phyloP scores from a whole-genome alignment of 2,329 filamentous ascomycete species.

The Colletotrichum sidae region DNA sequence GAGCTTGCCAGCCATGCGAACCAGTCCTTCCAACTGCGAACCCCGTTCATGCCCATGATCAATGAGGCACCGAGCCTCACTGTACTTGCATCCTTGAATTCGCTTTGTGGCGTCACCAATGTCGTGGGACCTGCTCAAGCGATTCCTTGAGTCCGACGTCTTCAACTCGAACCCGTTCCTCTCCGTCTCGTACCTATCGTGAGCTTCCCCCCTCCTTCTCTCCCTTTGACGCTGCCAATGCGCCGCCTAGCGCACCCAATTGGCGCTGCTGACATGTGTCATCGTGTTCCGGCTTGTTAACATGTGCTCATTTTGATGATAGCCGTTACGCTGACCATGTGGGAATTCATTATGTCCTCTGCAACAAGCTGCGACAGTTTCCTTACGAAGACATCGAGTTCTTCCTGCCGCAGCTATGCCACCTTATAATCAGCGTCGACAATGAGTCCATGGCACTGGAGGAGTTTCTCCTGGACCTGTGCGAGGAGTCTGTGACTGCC shows the following conservation, averaged over 20 bases:
- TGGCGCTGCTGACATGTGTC: constrained; percentile 1
- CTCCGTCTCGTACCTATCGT: constrained; percentile 90
- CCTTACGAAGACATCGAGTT: constrained; percentile 93
- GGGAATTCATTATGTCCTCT: constrained; percentile 89
- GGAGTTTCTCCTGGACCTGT: constrained; percentile 87
- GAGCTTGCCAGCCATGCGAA: constrained; percentile 42
- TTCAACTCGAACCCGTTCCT: constrained; percentile 93
- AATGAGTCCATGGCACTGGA: constrained; percentile 93
- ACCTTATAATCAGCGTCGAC: constrained; percentile 87
- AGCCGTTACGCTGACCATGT: constrained; percentile 92
- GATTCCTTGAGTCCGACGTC: constrained; percentile 93
- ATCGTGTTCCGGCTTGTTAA: neutral
- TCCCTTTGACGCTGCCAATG: neutral
- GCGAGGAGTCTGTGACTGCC: constrained; percentile 88
- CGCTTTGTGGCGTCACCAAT: constrained; percentile 58
- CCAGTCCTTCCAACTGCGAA: constrained; percentile 38
- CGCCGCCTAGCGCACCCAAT: no score
- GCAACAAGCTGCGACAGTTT: constrained; percentile 89
- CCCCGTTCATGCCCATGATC: constrained; percentile 46
- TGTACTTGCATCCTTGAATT: constrained; percentile 41
- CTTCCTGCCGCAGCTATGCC: constrained; percentile 89
- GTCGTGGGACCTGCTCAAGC: constrained; percentile 89
- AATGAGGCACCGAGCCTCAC: constrained; percentile 52
- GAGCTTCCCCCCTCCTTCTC: constrained; percentile 54
- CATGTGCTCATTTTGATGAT: no score